Evolutionary conservation across 2,329 filamentous ascomycete genomes (phyloP), one percentile per base, ranked within the genome.

Genomic region (Dactylellina drechsleri): DNA sequence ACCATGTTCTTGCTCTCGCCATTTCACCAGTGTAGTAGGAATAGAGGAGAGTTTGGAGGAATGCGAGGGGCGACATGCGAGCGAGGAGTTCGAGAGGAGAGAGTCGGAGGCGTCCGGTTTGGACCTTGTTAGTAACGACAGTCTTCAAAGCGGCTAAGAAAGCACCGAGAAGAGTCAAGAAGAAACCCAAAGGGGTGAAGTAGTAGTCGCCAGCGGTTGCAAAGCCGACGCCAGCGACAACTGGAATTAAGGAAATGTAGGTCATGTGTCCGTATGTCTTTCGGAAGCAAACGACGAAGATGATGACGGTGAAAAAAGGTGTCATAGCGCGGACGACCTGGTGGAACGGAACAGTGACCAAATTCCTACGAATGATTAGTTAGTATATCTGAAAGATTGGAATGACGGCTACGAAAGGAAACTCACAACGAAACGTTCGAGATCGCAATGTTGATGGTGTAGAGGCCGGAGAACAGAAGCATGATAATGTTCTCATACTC

Each of bases 321-420:
- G 85, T 86, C 18, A 87, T 86, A 74, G 87, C 88, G 77, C 87
- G 85, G 81, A 89, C 85, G 70, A 88, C 87, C 80, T 89, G 87
- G 80, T 89, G 88, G 81, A 89, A 89, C 1, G 88, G 86, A n/a
- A 89, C 86, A 0, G 87, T 89, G 43, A 88, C 87, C 84, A 87
- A 71, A 61, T 79, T 79, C 43, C 78, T 79, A 16, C 7, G 31
- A 23, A 20, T 18, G 7, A 16, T 50, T 16, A 20, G n/a, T 45
- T 36, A 60, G 40, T 56, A 64, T 49, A 41, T 23, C 18, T 36
- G 6, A 7, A n/a, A 13, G 3, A 12, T 23, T 20, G 16, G 12
- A 36, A n/a, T 20, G 5, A 18, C 20, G 16, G 1, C 18, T 7
- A 8, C 10, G 31, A 10, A 36, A 36, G 31, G 31, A 7, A 36